Evolutionary conservation across 352 stramenopile species (phyloP).

Genomic region (Pythium rhizo-oryzae): DNA sequence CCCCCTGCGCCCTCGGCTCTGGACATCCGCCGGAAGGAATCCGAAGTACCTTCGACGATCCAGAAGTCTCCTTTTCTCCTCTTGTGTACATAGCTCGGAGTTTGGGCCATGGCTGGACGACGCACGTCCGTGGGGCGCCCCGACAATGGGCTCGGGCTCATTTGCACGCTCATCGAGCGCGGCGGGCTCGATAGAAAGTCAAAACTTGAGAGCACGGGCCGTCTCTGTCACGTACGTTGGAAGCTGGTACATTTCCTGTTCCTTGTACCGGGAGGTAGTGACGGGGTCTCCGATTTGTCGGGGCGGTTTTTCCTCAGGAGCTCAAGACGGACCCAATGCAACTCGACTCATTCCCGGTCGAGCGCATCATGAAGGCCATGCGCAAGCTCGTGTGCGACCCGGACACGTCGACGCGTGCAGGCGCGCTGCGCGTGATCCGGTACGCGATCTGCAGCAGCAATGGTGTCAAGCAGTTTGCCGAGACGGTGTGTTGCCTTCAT

Average conservation of each 20-base stretch:
- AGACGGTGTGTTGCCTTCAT: slow-evolving; percentile 41
- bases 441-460: slow-evolving; percentile 84
- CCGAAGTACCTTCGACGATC: not conserved
- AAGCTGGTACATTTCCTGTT: too few relatives aligned
- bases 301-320: slow-evolving; percentile 31
- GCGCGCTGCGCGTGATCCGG: slow-evolving; percentile 74
- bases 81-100: not conserved
- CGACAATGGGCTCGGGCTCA: slow-evolving; percentile 68
- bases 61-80: not conserved
- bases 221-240: slow-evolving; percentile 59
- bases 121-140: slow-evolving; percentile 41
- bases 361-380: slow-evolving; percentile 81
- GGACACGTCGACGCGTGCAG: slow-evolving; percentile 78
- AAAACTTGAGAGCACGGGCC: slow-evolving; percentile 85
- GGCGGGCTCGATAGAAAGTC: slow-evolving; percentile 85
- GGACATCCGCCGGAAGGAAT: not conserved
- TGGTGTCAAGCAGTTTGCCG: slow-evolving; percentile 65
- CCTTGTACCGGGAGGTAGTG: not conserved
- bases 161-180: slow-evolving; percentile 84
- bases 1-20: not conserved
- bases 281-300: not conserved
- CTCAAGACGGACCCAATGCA: slow-evolving; percentile 87
- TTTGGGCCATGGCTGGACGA: slow-evolving; percentile 29
- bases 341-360: slow-evolving; percentile 80
- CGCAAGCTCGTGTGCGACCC: slow-evolving; percentile 74